These are phyloP conservation scores for Amaranthus cruentus DNA, from an alignment of 148 eudicot species.

Conservation along the genomic window DNA sequence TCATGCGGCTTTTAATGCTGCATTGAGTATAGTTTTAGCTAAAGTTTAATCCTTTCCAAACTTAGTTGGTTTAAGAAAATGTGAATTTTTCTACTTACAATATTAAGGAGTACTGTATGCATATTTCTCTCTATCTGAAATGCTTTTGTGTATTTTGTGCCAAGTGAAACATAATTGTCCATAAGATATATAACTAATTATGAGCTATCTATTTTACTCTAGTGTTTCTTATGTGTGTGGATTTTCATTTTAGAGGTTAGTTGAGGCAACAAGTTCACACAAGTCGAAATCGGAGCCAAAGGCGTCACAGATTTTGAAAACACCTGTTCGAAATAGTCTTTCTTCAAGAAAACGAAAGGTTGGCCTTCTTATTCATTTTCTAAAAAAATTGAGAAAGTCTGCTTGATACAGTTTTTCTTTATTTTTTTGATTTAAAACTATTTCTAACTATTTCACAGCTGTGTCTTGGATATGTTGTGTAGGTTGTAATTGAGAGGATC, in stretches of 20 bases:
- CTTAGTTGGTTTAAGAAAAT: not conserved
- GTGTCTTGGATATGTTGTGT: conserved; percentile 8
- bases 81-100: not conserved
- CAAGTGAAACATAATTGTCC: not conserved
- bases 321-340: conserved; percentile 1
- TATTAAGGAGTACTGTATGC: not conserved
- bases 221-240: conserved; percentile 4
- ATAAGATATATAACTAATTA: not conserved
- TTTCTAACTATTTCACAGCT: conserved; percentile 12
- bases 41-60: not conserved
- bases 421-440: conserved; percentile 13
- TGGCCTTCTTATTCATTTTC: conserved; percentile 8
- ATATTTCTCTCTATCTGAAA: not conserved
- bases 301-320: conserved; percentile 7
- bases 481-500: conserved; percentile 40
- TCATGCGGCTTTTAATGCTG: not conserved
- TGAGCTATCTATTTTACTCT: not conserved
- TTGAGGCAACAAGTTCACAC: not conserved
- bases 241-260: conserved; percentile 21
- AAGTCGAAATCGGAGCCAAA: conserved; percentile 1
- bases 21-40: not conserved
- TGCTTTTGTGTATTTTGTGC: conserved; percentile 1
- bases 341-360: conserved; percentile 13
- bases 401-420: conserved; percentile 1
- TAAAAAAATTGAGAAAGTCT: not conserved